Conservation (phyloP, 116 monocot genomes). For the Iris pallida region DNA sequence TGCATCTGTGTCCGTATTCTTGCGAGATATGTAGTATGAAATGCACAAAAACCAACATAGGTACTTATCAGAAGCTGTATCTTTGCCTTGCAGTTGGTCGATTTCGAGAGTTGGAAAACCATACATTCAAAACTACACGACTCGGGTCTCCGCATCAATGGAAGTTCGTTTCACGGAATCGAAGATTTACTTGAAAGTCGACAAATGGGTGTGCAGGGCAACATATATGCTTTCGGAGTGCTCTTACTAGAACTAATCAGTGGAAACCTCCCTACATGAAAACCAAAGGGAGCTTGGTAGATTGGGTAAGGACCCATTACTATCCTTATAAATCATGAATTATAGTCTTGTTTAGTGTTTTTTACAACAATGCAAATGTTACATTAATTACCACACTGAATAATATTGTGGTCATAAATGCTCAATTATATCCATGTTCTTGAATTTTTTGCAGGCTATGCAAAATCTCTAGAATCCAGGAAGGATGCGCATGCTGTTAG, state of each 20-base stretch:
- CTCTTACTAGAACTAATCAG: constrained; percentile 58
- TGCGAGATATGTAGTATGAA: too few species aligned
- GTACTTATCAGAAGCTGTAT: too few species aligned
- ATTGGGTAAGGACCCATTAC: constrained; percentile 31
- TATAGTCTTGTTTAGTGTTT: too few species aligned
- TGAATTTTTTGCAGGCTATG: constrained; percentile 45
- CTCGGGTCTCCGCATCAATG: constrained; percentile 27
- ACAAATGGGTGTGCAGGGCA: constrained; percentile 37
- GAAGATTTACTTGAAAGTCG: constrained; percentile 35
- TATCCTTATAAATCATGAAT: too few species aligned
- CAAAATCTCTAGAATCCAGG: constrained; percentile 49
- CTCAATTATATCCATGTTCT: too few species aligned
- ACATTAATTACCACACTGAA: too few species aligned
- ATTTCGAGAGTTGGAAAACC: constrained; percentile 94
- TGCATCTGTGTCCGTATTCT: too few species aligned
- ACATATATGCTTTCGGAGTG: constrained; percentile 48
- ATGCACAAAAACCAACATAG: too few species aligned
- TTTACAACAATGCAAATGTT: too few species aligned
- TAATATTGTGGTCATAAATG: too few species aligned
- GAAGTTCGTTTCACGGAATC: constrained; percentile 30
- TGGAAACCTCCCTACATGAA: constrained; percentile 42
- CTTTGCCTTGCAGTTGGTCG: constrained; percentile 62
- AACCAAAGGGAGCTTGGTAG: constrained; percentile 34
- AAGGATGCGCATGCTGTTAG: constrained; percentile 51
- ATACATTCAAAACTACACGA: constrained; percentile 47